A percentile compares a stretch with the other conserved stretches of the same genome.
Conservation (phyloP, 208 protist genomes). For the Crithidia thermophila region DNA sequence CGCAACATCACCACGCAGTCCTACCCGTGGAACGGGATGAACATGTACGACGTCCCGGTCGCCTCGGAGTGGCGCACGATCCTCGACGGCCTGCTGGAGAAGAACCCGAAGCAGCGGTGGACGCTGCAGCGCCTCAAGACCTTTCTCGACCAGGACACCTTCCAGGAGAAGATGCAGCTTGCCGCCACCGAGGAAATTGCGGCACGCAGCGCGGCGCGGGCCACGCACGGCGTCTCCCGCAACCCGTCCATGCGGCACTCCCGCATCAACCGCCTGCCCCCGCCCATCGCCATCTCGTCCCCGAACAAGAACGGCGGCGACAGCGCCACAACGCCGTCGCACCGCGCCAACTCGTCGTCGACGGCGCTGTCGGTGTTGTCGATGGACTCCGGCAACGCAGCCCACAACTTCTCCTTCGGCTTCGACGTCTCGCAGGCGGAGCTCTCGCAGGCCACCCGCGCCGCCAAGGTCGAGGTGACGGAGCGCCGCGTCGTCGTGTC, state of each 20-base stretch:
- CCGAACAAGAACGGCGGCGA: background rate
- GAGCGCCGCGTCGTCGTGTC: conserved; percentile 19
- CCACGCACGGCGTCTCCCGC: background rate
- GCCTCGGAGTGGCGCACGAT: conserved; percentile 51
- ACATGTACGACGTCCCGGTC: conserved; percentile 30
- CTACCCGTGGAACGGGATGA: conserved; percentile 53
- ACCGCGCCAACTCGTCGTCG: background rate
- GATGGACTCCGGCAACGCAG: background rate
- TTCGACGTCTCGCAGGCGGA: conserved; percentile 46
- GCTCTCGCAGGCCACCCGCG: conserved; percentile 36
- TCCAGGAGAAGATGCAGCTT: conserved; percentile 34
- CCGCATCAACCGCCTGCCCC: background rate
- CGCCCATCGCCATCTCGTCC: background rate
- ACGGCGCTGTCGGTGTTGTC: conserved; percentile 2
- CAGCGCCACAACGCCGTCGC: background rate
- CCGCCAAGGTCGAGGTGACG: conserved; percentile 35
- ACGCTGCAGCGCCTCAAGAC: conserved; percentile 56
- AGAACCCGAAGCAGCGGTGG: conserved; percentile 67
- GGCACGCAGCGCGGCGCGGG: background rate
- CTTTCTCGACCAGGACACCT: conserved; percentile 42
- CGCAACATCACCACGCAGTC: conserved; percentile 36
- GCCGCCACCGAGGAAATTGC: conserved; percentile 7
- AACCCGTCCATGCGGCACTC: background rate
- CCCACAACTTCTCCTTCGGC: conserved; percentile 22
- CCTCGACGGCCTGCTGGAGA: conserved; percentile 73